These are phyloP conservation scores for Chalara sp. DNA, from an alignment of 2,329 filamentous ascomycete species.

Conservation along the genomic window DNA sequence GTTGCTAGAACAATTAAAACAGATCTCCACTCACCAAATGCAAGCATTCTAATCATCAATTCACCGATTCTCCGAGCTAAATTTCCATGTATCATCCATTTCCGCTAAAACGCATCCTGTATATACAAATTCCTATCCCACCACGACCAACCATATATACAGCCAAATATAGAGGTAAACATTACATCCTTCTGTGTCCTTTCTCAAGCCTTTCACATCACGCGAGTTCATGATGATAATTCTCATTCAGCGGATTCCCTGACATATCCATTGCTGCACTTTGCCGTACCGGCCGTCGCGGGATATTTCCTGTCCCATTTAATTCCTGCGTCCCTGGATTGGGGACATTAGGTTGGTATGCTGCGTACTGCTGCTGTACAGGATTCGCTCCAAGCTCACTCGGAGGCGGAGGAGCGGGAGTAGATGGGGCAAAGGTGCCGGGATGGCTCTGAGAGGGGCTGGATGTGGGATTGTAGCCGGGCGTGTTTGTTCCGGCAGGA, in stretches of 20 bases:
- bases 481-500: neutral
- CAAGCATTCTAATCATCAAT: too few relatives aligned
- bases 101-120: too few relatives aligned
- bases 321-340: slow-evolving; percentile 5
- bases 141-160: too few relatives aligned
- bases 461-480: neutral
- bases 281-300: slow-evolving; percentile 1
- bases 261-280: slow-evolving; percentile 12
- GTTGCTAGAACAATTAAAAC: too few relatives aligned
- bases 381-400: neutral
- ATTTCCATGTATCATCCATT: too few relatives aligned
- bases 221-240: slow-evolving; percentile 11
- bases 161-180: too few relatives aligned
- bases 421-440: neutral
- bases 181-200: too few relatives aligned
- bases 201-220: neutral
- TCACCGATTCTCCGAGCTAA: too few relatives aligned
- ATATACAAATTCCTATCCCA: too few relatives aligned
- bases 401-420: neutral
- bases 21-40: too few relatives aligned
- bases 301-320: neutral
- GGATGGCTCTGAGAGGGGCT: too few relatives aligned
- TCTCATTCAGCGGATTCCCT: slow-evolving; percentile 13
- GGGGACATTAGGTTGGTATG: neutral
- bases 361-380: neutral